Percentiles rank a stretch among this genome's conserved stretches.
phyloP scores from a whole-genome alignment of 1,284 basidiomycete genomes.

The Fomitiporia mediterranea region DNA sequence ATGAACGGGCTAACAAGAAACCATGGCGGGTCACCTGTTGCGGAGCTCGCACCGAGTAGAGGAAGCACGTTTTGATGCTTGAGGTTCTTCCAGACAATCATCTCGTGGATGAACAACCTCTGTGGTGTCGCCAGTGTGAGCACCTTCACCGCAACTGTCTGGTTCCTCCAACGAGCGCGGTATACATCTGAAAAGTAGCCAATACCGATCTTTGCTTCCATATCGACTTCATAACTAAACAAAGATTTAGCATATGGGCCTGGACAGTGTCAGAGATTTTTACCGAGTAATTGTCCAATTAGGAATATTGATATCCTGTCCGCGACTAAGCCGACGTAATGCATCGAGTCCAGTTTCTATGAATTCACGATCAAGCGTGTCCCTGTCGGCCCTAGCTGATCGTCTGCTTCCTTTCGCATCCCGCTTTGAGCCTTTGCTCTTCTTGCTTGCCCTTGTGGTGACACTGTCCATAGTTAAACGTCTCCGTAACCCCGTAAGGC shows the following conservation, averaged over 20 bases:
- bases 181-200: conserved; percentile 72
- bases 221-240: conserved; percentile 57
- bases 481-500: conserved; percentile 26
- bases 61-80: conserved; percentile 50
- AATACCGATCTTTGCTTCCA: conserved; percentile 56
- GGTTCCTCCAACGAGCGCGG: conserved; percentile 54
- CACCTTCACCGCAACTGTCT: conserved; percentile 58
- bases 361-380: conserved; percentile 42
- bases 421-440: conserved; percentile 17
- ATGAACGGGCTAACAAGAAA: conserved; percentile 64
- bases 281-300: conserved; percentile 70
- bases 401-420: conserved; percentile 16
- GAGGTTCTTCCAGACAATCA: conserved; percentile 48
- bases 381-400: conserved; percentile 19
- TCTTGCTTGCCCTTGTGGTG: conserved; percentile 12
- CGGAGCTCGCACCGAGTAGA: conserved; percentile 57
- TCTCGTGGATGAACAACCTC: conserved; percentile 46
- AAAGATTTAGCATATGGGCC: conserved; percentile 2
- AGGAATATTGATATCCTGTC: conserved; percentile 41
- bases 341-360: conserved; percentile 47
- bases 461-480: conserved; percentile 16
- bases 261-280: neutral
- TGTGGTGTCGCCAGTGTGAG: conserved; percentile 44
- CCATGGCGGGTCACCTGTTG: conserved; percentile 54
- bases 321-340: conserved; percentile 34